These are phyloP conservation scores for Clonostachys sp. DNA, from an alignment of 2,329 filamentous ascomycete genomes.

Conservation along the genomic window DNA sequence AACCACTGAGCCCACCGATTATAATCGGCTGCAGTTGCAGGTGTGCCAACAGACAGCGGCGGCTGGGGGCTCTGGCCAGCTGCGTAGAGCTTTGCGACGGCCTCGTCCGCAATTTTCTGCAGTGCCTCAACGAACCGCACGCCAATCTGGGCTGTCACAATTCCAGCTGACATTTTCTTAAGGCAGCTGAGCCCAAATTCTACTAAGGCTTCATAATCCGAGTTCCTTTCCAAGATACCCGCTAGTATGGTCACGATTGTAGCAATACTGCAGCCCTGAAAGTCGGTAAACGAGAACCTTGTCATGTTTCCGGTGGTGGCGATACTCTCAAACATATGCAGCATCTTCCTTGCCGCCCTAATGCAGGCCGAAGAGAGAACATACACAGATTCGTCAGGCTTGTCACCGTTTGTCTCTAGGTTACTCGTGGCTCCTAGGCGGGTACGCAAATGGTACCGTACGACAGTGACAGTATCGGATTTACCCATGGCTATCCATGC, in stretches of 20 bases:
- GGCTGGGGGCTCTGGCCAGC: background rate
- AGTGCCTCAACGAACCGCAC: constrained; percentile 16
- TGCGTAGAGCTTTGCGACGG: constrained; percentile 6
- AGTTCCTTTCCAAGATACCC: constrained; percentile 24
- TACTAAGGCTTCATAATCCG: constrained; percentile 18
- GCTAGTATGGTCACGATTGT: constrained; percentile 25
- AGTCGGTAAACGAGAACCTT: constrained; percentile 29
- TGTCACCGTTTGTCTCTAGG: background rate
- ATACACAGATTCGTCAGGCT: constrained; percentile 5
- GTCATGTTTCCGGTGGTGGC: constrained; percentile 19
- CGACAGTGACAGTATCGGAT: constrained; percentile 22
- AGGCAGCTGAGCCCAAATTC: constrained; percentile 22
- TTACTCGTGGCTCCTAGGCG: constrained; percentile 4
- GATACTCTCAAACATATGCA: constrained; percentile 21
- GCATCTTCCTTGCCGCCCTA: constrained; percentile 21
- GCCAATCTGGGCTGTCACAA: constrained; percentile 14
- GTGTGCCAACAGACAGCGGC: background rate
- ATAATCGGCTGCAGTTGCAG: constrained; percentile 4
- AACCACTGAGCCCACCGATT: constrained; percentile 14
- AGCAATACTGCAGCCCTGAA: constrained; percentile 29
- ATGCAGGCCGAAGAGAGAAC: constrained; percentile 16
- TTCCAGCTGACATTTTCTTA: constrained; percentile 23
- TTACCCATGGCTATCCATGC: constrained; percentile 28
- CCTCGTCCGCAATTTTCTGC: constrained; percentile 12
- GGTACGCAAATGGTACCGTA: constrained; percentile 13